phyloP scores from a whole-genome alignment of 305 asterid species.

The Ajuga reptans region DNA sequence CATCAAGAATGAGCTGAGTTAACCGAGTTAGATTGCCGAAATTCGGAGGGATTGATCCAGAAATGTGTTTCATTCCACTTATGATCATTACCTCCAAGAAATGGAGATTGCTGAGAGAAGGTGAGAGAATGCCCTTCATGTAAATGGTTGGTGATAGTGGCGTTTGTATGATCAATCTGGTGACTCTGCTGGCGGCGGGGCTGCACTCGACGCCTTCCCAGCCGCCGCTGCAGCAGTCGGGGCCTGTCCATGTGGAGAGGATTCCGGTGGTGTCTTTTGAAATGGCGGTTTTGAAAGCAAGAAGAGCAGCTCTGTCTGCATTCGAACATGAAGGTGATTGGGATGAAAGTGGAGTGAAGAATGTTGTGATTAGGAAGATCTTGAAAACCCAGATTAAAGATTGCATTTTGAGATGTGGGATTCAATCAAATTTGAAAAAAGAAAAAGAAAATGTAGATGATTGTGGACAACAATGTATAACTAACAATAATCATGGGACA shows the following conservation, averaged over 20 bases:
- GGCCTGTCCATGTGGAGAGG: slow-evolving; percentile 56
- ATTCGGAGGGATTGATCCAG: slow-evolving; percentile 47
- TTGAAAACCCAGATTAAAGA: slow-evolving; percentile 30
- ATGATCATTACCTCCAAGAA: slow-evolving; percentile 60
- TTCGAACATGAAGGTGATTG: slow-evolving; percentile 33
- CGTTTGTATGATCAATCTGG: slow-evolving; percentile 43
- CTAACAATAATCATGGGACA: background rate
- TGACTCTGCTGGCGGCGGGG: slow-evolving; percentile 47
- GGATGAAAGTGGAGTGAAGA: slow-evolving; percentile 18
- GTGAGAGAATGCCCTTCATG: slow-evolving; percentile 64
- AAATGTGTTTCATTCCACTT: slow-evolving; percentile 58
- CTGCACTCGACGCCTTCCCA: slow-evolving; percentile 85
- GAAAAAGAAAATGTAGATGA: too few relatives aligned
- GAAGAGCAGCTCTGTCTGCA: slow-evolving; percentile 62
- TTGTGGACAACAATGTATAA: too few relatives aligned
- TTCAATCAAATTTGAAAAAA: background rate
- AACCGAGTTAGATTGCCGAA: slow-evolving; percentile 50
- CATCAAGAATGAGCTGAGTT: slow-evolving; percentile 57
- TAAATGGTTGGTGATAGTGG: slow-evolving; percentile 34
- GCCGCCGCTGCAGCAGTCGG: slow-evolving; percentile 65
- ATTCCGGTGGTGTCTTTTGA: slow-evolving; percentile 54
- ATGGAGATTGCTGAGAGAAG: slow-evolving; percentile 45
- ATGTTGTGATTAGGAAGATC: slow-evolving; percentile 28
- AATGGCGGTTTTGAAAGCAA: slow-evolving; percentile 55
- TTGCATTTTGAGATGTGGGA: slow-evolving; percentile 35